Percentiles rank a stretch among this genome's conserved stretches.
These are phyloP conservation scores for Pittosporum tobira DNA, from an alignment of 129 eudicot genomes.

Conservation along the genomic window DNA sequence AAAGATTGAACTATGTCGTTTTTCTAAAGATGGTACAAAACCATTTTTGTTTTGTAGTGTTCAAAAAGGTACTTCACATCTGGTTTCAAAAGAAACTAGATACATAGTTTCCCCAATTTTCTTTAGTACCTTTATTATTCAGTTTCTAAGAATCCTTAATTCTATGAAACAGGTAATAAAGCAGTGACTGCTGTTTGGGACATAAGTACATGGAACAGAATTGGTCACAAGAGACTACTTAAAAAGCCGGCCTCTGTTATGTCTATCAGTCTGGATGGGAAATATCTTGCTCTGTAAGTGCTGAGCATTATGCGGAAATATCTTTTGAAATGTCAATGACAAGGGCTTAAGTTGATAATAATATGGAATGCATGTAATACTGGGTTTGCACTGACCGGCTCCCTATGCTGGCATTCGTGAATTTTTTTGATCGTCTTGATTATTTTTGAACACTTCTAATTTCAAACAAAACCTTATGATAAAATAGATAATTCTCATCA, in stretches of 20 bases:
- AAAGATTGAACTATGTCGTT: constrained; percentile 78
- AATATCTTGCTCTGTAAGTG: constrained; percentile 93
- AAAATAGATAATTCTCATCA: too few relatives aligned
- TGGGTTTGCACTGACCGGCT: too few relatives aligned
- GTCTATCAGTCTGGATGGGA: constrained; percentile 86
- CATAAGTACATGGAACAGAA: constrained; percentile 80
- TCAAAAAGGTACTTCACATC: constrained; percentile 52
- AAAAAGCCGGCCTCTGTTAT: constrained; percentile 78
- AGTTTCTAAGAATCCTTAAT: constrained; percentile 1
- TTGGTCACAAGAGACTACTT: constrained; percentile 70
- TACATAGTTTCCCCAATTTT: not conserved
- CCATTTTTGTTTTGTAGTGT: constrained; percentile 86
- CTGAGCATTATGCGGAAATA: not conserved
- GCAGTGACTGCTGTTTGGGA: constrained; percentile 79
- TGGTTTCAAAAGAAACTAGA: not conserved
- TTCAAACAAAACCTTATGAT: too few relatives aligned
- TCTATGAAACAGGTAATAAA: constrained; percentile 35
- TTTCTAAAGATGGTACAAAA: constrained; percentile 90
- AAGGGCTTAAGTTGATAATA: not conserved
- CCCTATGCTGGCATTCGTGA: too few relatives aligned
- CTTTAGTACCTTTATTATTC: constrained; percentile 1
- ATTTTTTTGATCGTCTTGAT: too few relatives aligned
- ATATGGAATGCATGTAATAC: not conserved
- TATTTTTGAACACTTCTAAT: too few relatives aligned
- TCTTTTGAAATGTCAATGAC: not conserved